phyloP scores from a whole-genome alignment of 2,329 filamentous ascomycete species.

The Fusarium sp. region DNA sequence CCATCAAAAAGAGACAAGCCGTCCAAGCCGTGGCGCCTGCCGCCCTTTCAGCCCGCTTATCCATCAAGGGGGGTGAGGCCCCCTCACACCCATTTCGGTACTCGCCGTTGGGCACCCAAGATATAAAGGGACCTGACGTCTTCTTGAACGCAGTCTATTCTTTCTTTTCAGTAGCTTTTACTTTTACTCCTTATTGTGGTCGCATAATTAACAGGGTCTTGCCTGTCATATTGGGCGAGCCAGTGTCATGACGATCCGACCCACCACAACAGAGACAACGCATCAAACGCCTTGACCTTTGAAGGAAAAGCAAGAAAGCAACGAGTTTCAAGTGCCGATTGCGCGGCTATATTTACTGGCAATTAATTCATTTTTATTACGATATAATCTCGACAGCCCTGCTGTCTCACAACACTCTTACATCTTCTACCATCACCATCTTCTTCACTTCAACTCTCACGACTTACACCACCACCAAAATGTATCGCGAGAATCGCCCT shows the following conservation, averaged over 20 bases:
- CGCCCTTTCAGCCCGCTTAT: slow-evolving; percentile 20
- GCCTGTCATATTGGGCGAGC: slow-evolving; percentile 30
- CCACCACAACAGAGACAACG: slow-evolving; percentile 42
- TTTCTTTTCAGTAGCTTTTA: not conserved
- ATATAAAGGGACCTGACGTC: slow-evolving; percentile 5
- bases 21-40: slow-evolving; percentile 18
- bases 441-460: not conserved
- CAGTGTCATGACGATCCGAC: slow-evolving; percentile 14
- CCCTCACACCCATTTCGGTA: slow-evolving; percentile 8
- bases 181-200: slow-evolving; percentile 1
- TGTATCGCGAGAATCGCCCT: slow-evolving; percentile 41
- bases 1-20: not conserved
- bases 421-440: not conserved
- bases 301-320: slow-evolving; percentile 7
- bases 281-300: slow-evolving; percentile 33
- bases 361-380: slow-evolving; percentile 12
- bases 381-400: slow-evolving; percentile 19
- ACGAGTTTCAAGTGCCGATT: not conserved
- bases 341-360: slow-evolving; percentile 12
- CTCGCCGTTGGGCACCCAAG: slow-evolving; percentile 24
- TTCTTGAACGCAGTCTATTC: not conserved
- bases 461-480: slow-evolving; percentile 18
- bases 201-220: slow-evolving; percentile 28
- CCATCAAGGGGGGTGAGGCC: not conserved
- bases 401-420: not conserved